These are phyloP conservation scores for Cystobasidiaceae sp. DNA, from an alignment of 1,284 basidiomycete species.

Conservation along the genomic window DNA sequence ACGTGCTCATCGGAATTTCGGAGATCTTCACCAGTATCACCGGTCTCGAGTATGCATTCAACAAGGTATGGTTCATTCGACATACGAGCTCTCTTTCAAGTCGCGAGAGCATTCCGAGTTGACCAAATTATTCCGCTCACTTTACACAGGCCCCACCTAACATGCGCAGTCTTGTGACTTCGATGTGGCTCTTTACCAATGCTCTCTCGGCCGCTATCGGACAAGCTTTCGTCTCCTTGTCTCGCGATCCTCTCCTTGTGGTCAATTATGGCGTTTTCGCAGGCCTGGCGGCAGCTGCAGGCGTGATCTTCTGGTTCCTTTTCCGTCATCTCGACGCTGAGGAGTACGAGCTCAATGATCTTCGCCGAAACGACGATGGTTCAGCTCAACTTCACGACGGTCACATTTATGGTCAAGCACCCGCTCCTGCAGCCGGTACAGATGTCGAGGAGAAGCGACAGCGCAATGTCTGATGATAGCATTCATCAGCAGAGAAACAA, in stretches of 20 bases:
- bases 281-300: conserved; percentile 52
- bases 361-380: conserved; percentile 27
- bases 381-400: neutral
- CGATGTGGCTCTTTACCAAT: conserved; percentile 44
- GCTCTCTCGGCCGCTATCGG: conserved; percentile 48
- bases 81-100: neutral
- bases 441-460: conserved; percentile 3
- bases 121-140: neutral
- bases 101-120: neutral
- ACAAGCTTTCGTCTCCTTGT: conserved; percentile 57
- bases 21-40: conserved; percentile 80
- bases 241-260: conserved; percentile 51
- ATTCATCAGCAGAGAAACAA: neutral
- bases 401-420: conserved; percentile 18
- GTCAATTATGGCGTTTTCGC: conserved; percentile 56
- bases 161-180: conserved; percentile 48
- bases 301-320: conserved; percentile 59
- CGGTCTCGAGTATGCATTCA: conserved; percentile 75
- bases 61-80: conserved; percentile 52
- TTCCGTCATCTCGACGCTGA: conserved; percentile 47
- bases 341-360: conserved; percentile 36
- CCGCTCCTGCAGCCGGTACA: conserved; percentile 20
- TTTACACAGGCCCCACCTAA: conserved; percentile 45
- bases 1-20: conserved; percentile 50
- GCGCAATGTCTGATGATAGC: neutral